These are phyloP conservation scores for Xylona heveae DNA, from an alignment of 495 filamentous ascomycete genomes.

Conservation along the genomic window DNA sequence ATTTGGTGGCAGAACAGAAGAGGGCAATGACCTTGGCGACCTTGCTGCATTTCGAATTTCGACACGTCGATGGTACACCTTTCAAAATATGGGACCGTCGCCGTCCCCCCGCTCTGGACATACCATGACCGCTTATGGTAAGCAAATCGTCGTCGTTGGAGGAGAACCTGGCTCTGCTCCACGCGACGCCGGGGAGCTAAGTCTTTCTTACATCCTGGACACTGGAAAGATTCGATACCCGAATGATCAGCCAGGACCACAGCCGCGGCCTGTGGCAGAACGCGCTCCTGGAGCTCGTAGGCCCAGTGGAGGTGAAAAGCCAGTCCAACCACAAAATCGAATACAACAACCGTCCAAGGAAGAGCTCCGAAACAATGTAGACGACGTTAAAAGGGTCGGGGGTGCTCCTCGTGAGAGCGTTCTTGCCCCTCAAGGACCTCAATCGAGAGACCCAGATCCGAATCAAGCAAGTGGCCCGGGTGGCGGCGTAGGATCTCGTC, in stretches of 20 bases:
- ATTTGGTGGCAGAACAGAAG: conserved; percentile 90
- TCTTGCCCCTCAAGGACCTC: conserved; percentile 16
- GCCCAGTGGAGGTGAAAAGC: conserved; percentile 19
- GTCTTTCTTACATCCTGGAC: conserved; percentile 77
- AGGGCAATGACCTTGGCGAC: conserved; percentile 80
- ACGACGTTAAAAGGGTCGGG: conserved; percentile 29
- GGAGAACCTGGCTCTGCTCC: conserved; percentile 84
- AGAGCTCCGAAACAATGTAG: conserved; percentile 19
- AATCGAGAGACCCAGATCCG: conserved; percentile 2
- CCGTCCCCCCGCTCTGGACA: conserved; percentile 88
- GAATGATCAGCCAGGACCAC: conserved; percentile 42
- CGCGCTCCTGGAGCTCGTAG: conserved; percentile 15
- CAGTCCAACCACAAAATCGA: conserved; percentile 13
- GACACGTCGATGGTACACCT: conserved; percentile 90
- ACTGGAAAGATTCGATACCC: conserved; percentile 93
- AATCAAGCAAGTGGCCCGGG: conserved; percentile 1
- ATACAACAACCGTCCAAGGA: conserved; percentile 36
- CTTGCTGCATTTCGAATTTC: conserved; percentile 87
- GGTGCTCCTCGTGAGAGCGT: conserved; percentile 31
- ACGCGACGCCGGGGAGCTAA: conserved; percentile 60
- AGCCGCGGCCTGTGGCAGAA: conserved; percentile 15
- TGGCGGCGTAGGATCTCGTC: conserved; percentile 31
- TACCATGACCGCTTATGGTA: conserved; percentile 88
- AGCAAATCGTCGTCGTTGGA: conserved; percentile 76
- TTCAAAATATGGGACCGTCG: conserved; percentile 97